phyloP scores from a whole-genome alignment of 2,329 filamentous ascomycete genomes.

The Nigrograna mackinnonii region DNA sequence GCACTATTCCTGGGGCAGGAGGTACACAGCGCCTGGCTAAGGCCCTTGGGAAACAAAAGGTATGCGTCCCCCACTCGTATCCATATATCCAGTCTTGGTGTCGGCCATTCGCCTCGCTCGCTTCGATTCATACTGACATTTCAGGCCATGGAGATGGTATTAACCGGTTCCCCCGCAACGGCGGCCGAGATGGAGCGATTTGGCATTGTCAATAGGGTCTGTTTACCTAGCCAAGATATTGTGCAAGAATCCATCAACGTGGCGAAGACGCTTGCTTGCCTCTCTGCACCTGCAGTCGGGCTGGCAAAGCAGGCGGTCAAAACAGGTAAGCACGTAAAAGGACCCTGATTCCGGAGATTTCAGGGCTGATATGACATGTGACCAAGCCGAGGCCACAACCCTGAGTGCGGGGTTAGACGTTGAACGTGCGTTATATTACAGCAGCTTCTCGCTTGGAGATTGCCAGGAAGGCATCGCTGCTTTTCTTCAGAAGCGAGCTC shows the following conservation, averaged over 20 bases:
- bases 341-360: slow-evolving; percentile 8
- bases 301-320: slow-evolving; percentile 51
- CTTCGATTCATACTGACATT: slow-evolving; percentile 10
- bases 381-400: slow-evolving; percentile 47
- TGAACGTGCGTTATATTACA: slow-evolving; percentile 37
- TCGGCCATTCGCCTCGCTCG: background rate
- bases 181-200: slow-evolving; percentile 44
- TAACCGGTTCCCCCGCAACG: slow-evolving; percentile 43
- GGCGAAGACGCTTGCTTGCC: slow-evolving; percentile 45
- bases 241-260: slow-evolving; percentile 42
- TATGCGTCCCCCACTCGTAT: slow-evolving; percentile 16
- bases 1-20: slow-evolving; percentile 86
- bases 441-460: slow-evolving; percentile 42
- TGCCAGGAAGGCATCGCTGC: slow-evolving; percentile 47
- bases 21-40: slow-evolving; percentile 85
- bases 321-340: slow-evolving; percentile 35
- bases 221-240: slow-evolving; percentile 38
- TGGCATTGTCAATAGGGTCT: slow-evolving; percentile 45
- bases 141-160: slow-evolving; percentile 50
- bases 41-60: slow-evolving; percentile 51
- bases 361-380: slow-evolving; percentile 14
- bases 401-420: slow-evolving; percentile 45
- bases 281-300: slow-evolving; percentile 45
- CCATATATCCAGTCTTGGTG: slow-evolving; percentile 6
- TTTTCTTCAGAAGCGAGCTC: slow-evolving; percentile 45